Evolutionary conservation across 345 rosid genomes (phyloP), one percentile per base, ranked within the genome.

Genomic region (Crucihimalaya himalaica): DNA sequence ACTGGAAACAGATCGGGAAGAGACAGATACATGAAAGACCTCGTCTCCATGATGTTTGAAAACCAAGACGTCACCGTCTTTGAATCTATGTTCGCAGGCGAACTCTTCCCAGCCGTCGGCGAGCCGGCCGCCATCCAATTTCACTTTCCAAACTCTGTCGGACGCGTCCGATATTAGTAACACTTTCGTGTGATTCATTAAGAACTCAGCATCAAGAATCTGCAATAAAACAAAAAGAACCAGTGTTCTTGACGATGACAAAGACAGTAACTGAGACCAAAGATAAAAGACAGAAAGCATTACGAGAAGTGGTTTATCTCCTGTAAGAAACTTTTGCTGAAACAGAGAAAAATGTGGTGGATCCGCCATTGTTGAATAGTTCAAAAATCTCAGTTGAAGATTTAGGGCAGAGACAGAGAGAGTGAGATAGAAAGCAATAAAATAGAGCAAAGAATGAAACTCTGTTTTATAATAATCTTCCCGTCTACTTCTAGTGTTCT

Each of bases 81-180:
- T 43, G 34, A 68, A 34, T 3, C 35, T 45, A 25, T 69, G 57
- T 14, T 15, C 35, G 7, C 8, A 16, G 59, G 70, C 65, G 64
- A 76, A 76, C 51, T 62, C 45, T 34, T 68, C 70, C 79, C 79
- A 76, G 40, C 79, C 79, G 11, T 40, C 64, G 25, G 70, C 28
- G 32, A 76, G 63, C 39, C 14, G 45, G 27, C 13, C 23, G 11
- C 65, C 53, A 34, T 54, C 25, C 21, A 76, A 1, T 35, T 69
- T 69, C 58, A 76, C 79, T 43, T 69, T 20, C 71, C 79, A 62
- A 23, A 37, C 5, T 9, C 19, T 69, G 12, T 31, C 57, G 1
- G 74, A 69, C 2, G n/a, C 21, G 10, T 69, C 59, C 0, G 79
- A 69, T 54, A 5, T 63, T 14, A 76, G 69, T 15, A 35, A 43